phyloP scores from a whole-genome alignment of 1,284 basidiomycete genomes.

The Boletus sp. region DNA sequence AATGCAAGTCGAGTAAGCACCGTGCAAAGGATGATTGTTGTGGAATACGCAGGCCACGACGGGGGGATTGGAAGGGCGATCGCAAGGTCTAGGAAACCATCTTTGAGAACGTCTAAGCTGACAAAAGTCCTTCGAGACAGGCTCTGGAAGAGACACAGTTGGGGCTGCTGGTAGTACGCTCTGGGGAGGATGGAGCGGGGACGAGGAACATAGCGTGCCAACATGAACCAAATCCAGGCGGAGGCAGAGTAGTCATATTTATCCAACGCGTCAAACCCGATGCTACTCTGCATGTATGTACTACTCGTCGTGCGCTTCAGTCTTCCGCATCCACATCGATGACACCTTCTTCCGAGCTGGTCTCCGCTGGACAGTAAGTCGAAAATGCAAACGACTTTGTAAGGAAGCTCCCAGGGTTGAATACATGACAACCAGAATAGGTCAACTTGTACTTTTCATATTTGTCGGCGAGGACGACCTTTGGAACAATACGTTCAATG shows the following conservation, averaged over 20 bases:
- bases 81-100: conserved; percentile 60
- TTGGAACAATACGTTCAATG: conserved; percentile 12
- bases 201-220: conserved; percentile 19
- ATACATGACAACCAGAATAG: conserved; percentile 97
- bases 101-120: conserved; percentile 40
- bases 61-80: conserved; percentile 65
- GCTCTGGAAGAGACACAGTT: neutral
- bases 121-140: conserved; percentile 32
- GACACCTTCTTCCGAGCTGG: conserved; percentile 69
- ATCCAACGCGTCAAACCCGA: conserved; percentile 1
- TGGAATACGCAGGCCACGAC: conserved; percentile 65
- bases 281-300: too few species aligned
- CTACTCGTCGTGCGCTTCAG: conserved; percentile 9
- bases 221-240: conserved; percentile 19
- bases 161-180: conserved; percentile 7
- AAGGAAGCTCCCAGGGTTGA: conserved; percentile 93
- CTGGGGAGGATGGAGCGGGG: conserved; percentile 8
- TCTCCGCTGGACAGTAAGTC: conserved; percentile 79
- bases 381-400: conserved; percentile 79
- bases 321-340: conserved; percentile 37
- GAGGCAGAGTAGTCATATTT: neutral
- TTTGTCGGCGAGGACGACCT: conserved; percentile 95
- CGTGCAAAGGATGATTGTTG: conserved; percentile 75
- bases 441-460: conserved; percentile 96
- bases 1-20: conserved; percentile 58